These are phyloP conservation scores for Mycena sanguinolenta DNA, from an alignment of 768 basidiomycete genomes.

Conservation along the genomic window DNA sequence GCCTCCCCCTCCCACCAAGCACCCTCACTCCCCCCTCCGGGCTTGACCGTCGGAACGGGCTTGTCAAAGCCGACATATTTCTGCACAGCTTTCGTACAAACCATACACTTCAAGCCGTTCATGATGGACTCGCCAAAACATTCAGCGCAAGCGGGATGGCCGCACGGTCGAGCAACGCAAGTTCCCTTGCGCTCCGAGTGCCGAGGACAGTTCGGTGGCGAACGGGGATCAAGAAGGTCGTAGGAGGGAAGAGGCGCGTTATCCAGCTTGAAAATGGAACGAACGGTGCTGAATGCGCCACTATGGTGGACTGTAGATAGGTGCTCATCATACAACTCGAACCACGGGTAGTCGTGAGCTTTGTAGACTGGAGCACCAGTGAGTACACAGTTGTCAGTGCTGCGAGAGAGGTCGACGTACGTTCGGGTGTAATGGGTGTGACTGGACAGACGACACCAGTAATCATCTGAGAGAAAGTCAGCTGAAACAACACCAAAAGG, in stretches of 20 bases:
- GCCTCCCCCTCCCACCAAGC: constrained; percentile 8
- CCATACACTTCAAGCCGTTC: neutral
- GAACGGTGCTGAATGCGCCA: neutral
- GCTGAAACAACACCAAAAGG: neutral
- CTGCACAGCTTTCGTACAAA: neutral
- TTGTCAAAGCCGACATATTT: constrained; percentile 1
- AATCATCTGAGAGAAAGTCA: constrained; percentile 1
- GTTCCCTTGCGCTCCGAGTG: neutral
- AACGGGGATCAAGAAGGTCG: neutral
- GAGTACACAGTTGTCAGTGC: neutral
- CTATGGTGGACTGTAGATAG: neutral
- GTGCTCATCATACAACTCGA: constrained; percentile 5
- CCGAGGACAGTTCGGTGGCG: constrained; percentile 1
- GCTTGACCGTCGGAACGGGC: constrained; percentile 1
- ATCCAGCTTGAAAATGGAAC: neutral
- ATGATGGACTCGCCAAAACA: neutral
- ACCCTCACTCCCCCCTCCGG: constrained; percentile 13
- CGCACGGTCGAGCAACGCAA: constrained; percentile 1
- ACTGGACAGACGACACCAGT: constrained; percentile 17
- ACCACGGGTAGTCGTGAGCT: constrained; percentile 5
- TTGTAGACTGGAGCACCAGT: neutral
- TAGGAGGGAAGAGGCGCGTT: neutral
- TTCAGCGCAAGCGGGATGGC: neutral
- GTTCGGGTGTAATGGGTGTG: constrained; percentile 1
- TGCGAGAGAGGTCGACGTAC: neutral